phyloP scores from a whole-genome alignment of 352 stramenopile species.

The Globisporangium takayamanum region DNA sequence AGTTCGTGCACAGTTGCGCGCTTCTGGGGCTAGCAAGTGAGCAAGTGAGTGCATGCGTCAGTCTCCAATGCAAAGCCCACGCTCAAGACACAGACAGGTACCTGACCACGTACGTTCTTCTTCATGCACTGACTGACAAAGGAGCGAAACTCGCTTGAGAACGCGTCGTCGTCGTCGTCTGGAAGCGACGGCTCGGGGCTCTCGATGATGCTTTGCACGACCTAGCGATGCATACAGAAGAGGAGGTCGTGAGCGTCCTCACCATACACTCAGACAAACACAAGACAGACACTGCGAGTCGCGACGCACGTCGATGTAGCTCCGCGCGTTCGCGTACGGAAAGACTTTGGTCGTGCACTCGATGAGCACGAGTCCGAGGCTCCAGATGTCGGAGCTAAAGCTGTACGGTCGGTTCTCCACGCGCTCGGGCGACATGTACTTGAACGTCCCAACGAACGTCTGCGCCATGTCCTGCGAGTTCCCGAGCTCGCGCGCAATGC shows the following conservation, averaged over 20 bases:
- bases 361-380: constrained; percentile 65
- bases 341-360: constrained; percentile 56
- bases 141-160: constrained; percentile 43
- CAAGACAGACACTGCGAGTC: background rate
- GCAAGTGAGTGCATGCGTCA: background rate
- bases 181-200: constrained; percentile 40
- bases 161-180: constrained; percentile 20
- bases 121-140: constrained; percentile 58
- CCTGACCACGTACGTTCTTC: constrained; percentile 40
- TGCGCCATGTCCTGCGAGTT: constrained; percentile 72
- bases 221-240: constrained; percentile 15
- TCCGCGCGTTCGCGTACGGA: constrained; percentile 42
- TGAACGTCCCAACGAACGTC: constrained; percentile 89
- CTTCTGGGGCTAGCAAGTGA: constrained; percentile 30
- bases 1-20: constrained; percentile 55
- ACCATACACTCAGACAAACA: background rate
- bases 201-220: constrained; percentile 76
- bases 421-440: constrained; percentile 92
- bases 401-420: constrained; percentile 82
- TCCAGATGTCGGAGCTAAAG: constrained; percentile 81
- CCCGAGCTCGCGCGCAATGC: constrained; percentile 54
- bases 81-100: background rate
- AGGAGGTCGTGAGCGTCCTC: background rate
- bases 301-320: constrained; percentile 60
- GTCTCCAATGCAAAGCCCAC: background rate